Evolutionary conservation across 495 filamentous ascomycete genomes (phyloP).

Genomic region (Penicillium odoratum): DNA sequence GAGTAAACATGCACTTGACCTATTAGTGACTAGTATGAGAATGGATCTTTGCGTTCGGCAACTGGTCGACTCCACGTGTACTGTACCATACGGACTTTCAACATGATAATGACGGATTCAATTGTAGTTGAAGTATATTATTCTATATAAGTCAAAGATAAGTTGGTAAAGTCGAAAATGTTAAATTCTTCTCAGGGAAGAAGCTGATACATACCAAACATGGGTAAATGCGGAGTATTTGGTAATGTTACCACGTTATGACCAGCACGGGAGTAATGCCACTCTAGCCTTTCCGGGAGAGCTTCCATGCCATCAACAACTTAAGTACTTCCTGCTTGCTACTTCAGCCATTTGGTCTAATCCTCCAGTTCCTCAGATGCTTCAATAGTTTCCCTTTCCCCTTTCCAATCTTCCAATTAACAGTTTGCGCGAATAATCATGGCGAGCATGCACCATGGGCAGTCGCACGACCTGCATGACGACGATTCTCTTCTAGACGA

Average conservation of each 20-base stretch:
- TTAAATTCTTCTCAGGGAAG: no score
- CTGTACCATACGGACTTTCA: no score
- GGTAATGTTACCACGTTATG: slow-evolving; percentile 11
- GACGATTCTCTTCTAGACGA: slow-evolving; percentile 76
- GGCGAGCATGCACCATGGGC: slow-evolving; percentile 44
- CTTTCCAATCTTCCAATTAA: not conserved
- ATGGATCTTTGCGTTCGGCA: no score
- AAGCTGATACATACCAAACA: not conserved
- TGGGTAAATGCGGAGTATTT: not conserved
- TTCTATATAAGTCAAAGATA: no score
- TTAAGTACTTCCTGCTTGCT: slow-evolving; percentile 8
- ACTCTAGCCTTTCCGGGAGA: slow-evolving; percentile 49
- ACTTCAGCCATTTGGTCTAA: no score
- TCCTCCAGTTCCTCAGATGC: slow-evolving; percentile 4
- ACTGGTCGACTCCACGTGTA: no score
- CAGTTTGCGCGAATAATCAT: slow-evolving; percentile 34
- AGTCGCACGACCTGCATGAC: slow-evolving; percentile 40
- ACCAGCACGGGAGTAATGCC: slow-evolving; percentile 38
- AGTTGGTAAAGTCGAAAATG: no score
- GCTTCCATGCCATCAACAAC: slow-evolving; percentile 26
- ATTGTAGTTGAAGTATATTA: no score
- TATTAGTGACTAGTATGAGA: no score
- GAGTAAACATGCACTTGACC: no score
- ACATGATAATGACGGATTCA: no score
- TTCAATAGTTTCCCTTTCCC: slow-evolving; percentile 6